A percentile compares a stretch with the other conserved stretches of the same genome.
Evolutionary conservation across 768 basidiomycete species (phyloP).

Genomic region (Pholiota conissans): DNA sequence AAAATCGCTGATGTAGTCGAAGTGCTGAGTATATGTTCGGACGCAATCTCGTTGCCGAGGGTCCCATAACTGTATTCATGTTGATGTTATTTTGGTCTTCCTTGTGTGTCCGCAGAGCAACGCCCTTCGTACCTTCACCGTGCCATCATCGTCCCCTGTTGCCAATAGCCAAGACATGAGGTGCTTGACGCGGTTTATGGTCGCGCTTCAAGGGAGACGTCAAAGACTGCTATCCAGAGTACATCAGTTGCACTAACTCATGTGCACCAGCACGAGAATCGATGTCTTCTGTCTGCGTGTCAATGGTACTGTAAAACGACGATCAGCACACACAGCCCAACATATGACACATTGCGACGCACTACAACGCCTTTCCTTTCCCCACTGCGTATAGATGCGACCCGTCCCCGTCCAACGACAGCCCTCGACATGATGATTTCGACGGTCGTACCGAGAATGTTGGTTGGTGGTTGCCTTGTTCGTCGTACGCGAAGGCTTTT

Average conservation of each 20-base stretch:
- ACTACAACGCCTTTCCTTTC: slow-evolving; percentile 81
- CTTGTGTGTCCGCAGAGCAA: slow-evolving; percentile 1
- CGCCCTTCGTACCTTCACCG: slow-evolving; percentile 69
- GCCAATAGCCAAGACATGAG: slow-evolving; percentile 71
- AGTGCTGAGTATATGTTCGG: slow-evolving; percentile 80
- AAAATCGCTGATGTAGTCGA: slow-evolving; percentile 94
- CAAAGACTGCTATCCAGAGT: slow-evolving; percentile 15
- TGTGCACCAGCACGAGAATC: slow-evolving; percentile 56
- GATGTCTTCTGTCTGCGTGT: slow-evolving; percentile 56
- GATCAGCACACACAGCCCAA: slow-evolving; percentile 8
- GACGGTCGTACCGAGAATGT: slow-evolving; percentile 70
- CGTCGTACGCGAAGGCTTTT: slow-evolving; percentile 79
- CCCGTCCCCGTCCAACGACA: slow-evolving; percentile 71
- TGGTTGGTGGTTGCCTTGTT: slow-evolving; percentile 57
- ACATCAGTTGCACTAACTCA: slow-evolving; percentile 51
- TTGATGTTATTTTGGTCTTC: not conserved
- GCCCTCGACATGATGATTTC: slow-evolving; percentile 79
- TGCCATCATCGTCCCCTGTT: slow-evolving; percentile 93
- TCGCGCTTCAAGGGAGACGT: slow-evolving; percentile 50
- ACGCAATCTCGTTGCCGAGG: slow-evolving; percentile 65
- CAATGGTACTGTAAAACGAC: slow-evolving; percentile 53
- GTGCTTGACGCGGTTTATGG: slow-evolving; percentile 84
- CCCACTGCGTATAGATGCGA: slow-evolving; percentile 73
- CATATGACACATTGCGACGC: slow-evolving; percentile 28
- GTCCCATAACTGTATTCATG: slow-evolving; percentile 85